Conservation (phyloP, 148 eudicot genomes). For the Vaccinium vitisidaea region DNA sequence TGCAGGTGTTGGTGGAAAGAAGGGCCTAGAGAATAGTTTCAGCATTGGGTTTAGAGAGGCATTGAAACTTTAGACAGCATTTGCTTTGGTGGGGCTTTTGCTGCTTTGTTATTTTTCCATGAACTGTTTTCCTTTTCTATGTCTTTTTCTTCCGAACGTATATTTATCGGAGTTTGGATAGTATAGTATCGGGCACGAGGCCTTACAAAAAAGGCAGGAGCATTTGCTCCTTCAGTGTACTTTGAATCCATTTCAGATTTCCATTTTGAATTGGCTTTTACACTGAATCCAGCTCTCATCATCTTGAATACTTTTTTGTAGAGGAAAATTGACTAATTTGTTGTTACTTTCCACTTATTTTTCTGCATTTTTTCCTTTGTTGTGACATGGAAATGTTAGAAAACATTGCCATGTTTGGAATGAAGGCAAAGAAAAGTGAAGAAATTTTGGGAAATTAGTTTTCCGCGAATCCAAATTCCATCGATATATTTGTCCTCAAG, state of each 20-base stretch:
- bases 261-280: background rate
- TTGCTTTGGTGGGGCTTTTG: constrained; percentile 10
- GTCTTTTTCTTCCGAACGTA: background rate
- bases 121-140: background rate
- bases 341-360: background rate
- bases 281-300: background rate
- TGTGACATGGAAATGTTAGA: background rate
- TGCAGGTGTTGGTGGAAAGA: constrained; percentile 41
- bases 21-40: constrained; percentile 48
- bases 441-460: background rate
- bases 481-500: too few relatives aligned
- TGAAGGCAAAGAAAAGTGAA: background rate
- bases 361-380: background rate
- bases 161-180: background rate
- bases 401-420: background rate
- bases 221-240: background rate
- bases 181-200: constrained; percentile 4
- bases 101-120: background rate
- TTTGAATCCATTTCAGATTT: background rate
- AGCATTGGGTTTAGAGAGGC: constrained; percentile 61
- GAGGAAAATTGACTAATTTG: background rate
- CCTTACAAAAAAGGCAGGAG: constrained; percentile 7
- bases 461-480: background rate
- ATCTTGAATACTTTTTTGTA: background rate
- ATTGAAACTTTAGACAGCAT: constrained; percentile 35